Evolutionary conservation across 2,329 filamentous ascomycete genomes (phyloP), one percentile per base, ranked within the genome.

Genomic region (Dactylellina drechsleri): DNA sequence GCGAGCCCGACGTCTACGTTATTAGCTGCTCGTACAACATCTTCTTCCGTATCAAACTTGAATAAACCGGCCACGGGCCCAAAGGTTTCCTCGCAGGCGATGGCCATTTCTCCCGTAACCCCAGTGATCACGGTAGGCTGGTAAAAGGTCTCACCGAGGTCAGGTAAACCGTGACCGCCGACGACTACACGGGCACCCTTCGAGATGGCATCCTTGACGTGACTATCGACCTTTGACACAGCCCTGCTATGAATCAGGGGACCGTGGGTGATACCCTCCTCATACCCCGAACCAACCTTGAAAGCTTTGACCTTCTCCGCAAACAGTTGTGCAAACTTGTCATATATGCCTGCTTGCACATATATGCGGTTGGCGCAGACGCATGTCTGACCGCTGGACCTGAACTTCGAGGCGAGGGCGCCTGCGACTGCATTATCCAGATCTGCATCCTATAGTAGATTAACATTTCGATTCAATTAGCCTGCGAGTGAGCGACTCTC

Each of bases 311-410:
- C 91, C 80, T 91, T 90, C 76, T 88, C 89, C 28, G 89, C 87
- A 77, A 95, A 88, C 59, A 87, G 88, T 53, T 84, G 79, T 3
- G 88, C 87, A 78, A 96, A 96, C 43, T 86, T 84, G 79, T 94
- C 90, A 83, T 95, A 93, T 81, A 96, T 87, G 72, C 88, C 90
- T 41, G 85, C 84, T 82, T 96, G 92, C 7, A 96, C 87, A 81
- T 91, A 94, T 77, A 96, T 87, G 31, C 92, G 86, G 84, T 96
- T 96, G 26, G 91, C 91, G 80, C 91, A 93, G 20, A 98, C 93
- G 82, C 95, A 99, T 0, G 95, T 98, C 85, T 99, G 95, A 41
- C 95, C 95, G 0, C 92, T 96, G 43, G 90, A 92, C 65, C 95
- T 91, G 88, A 98, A 98, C 82, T 98, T 99, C 80, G 88, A 93